These are phyloP conservation scores for Ganoderma multipileum DNA, from an alignment of 1,284 basidiomycete genomes.

Conservation along the genomic window DNA sequence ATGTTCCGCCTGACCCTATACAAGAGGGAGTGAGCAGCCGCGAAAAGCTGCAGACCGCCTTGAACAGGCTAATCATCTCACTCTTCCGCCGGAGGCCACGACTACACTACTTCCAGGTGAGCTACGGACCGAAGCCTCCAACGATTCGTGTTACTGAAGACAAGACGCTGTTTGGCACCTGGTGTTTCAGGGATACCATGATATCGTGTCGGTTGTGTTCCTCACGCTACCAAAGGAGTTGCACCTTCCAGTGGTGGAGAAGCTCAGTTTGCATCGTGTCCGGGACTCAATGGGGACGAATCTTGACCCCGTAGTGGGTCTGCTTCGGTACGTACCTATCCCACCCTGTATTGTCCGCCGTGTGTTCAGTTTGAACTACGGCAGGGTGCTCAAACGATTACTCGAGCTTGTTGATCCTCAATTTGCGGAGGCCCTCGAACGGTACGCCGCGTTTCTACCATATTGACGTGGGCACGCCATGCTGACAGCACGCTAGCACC, in stretches of 20 bases:
- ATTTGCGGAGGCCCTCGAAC: constrained; percentile 73
- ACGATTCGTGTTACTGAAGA: background rate
- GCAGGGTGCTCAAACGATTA: constrained; percentile 74
- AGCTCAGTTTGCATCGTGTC: constrained; percentile 82
- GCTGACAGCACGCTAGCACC: constrained; percentile 40
- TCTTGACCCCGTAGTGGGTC: constrained; percentile 85
- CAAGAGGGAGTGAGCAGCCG: constrained; percentile 35
- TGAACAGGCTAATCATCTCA: constrained; percentile 78
- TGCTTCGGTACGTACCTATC: constrained; percentile 66
- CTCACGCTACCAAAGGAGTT: constrained; percentile 75
- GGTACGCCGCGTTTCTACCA: constrained; percentile 48
- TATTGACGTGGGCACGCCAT: constrained; percentile 13
- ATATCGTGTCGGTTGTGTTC: constrained; percentile 87
- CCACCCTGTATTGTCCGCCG: background rate
- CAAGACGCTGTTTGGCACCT: background rate
- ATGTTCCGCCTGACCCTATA: background rate
- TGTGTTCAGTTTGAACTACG: background rate
- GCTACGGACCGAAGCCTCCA: constrained; percentile 21
- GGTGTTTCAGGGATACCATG: constrained; percentile 81
- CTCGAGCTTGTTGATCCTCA: constrained; percentile 73
- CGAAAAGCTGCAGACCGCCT: constrained; percentile 65
- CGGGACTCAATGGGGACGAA: constrained; percentile 90
- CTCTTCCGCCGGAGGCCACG: constrained; percentile 77
- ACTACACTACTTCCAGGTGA: constrained; percentile 87
- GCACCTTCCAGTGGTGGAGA: constrained; percentile 66